phyloP scores from a whole-genome alignment of 805 yeast genomes.

The Yarrowia alimentaria region DNA sequence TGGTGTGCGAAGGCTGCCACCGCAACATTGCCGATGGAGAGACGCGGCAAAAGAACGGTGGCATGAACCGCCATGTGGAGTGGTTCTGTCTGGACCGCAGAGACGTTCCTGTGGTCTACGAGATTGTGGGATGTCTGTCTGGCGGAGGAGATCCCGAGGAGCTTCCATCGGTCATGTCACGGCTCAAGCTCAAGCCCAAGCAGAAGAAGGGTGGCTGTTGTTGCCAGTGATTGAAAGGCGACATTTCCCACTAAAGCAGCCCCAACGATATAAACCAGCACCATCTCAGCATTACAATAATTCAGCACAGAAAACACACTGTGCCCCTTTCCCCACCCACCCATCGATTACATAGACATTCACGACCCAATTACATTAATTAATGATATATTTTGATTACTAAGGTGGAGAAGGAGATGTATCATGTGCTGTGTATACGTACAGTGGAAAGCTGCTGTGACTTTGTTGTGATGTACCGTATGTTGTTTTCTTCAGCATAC shows the following conservation, averaged over 20 bases:
- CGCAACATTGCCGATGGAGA: constrained; percentile 26
- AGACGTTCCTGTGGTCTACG: constrained; percentile 13
- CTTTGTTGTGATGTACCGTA: too few species aligned
- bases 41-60: not conserved
- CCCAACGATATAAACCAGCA: not conserved
- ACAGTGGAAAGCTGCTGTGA: too few species aligned
- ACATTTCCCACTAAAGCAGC: too few species aligned
- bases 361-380: too few species aligned
- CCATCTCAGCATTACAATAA: not conserved
- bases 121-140: constrained; percentile 15
- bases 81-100: constrained; percentile 34
- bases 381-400: too few species aligned
- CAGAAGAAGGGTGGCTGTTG: constrained; percentile 15
- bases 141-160: constrained; percentile 16
- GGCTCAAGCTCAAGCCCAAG: not conserved
- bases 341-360: too few species aligned
- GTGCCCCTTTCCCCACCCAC: too few species aligned
- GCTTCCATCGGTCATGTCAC: not conserved
- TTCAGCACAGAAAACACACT: too few species aligned
- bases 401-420: too few species aligned
- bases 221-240: too few species aligned
- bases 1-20: constrained; percentile 37
- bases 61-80: constrained; percentile 34
- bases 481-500: not conserved
- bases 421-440: too few species aligned